Evolutionary conservation across 106 monocot species (phyloP), one percentile per base, ranked within the genome.

Genomic region (Narthecium ossifragum): DNA sequence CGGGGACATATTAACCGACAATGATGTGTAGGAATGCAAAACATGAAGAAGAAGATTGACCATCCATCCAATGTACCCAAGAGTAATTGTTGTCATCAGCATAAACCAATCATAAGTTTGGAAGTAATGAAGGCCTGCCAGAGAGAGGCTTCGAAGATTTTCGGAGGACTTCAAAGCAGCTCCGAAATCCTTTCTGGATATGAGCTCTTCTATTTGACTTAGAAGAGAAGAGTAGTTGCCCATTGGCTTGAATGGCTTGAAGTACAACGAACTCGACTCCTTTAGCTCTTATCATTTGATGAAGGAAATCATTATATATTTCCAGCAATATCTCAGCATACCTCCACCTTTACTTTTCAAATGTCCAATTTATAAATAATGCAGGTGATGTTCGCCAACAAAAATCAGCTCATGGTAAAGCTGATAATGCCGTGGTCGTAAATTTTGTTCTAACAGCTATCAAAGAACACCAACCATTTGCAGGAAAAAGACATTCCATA

Each of bases 41-140:
- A 93, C 66, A 68, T 93, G 93, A 55, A 93, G 32, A 63, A 75
- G 34, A 34, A 93, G 76, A 71, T 93, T 82, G 46, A 83, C 41
- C 77, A 93, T 93, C 93, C 93, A 93, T 26, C 93, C 93, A 80
- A 88, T 53, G 64, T 93, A 93, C 53, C 93, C 93, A 82, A 93
- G 85, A 59, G 72, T 88, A 65, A 88, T 60, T 37, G 63, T 71
- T 5, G 82, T 73, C 93, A 93, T 93, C 51, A 93, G 62, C 85
- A 82, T 82, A 26, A 85, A 72, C 93, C 93, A 93, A 72, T 88
- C 93, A 63, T 93, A 93, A 41, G 93, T 93, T 77, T 88, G 93
- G 58, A 88, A 93, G 76, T 93, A 93, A 73, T 93, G 82, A 46
- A 93, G 71, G 11, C 93, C 93, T 51, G 65, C 57, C 51, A 93